A percentile compares a stretch with the other conserved stretches of the same genome.
Evolutionary conservation across 2,329 filamentous ascomycete species (phyloP).

Genomic region (Gaeumannomyces sp.): DNA sequence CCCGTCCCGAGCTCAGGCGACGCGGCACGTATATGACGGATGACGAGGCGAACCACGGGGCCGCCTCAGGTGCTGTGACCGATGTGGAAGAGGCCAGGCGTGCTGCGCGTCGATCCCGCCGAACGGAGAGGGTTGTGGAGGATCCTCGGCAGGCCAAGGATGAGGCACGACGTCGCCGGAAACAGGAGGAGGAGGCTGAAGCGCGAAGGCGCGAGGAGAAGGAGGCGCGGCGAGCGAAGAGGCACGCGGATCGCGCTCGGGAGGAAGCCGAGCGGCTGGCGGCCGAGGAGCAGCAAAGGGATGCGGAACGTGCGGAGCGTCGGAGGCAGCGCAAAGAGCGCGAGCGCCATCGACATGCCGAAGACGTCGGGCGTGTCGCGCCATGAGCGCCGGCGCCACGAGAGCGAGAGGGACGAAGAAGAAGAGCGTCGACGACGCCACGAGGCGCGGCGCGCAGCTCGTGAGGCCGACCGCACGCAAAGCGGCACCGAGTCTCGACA

Average conservation of each 20-base stretch:
- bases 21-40: constrained; percentile 46
- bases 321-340: constrained; percentile 43
- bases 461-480: constrained; percentile 32
- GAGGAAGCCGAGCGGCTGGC: constrained; percentile 43
- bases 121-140: constrained; percentile 16
- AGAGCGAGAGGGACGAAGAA: constrained; percentile 38
- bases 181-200: constrained; percentile 50
- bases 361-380: constrained; percentile 39
- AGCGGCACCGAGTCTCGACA: constrained; percentile 23
- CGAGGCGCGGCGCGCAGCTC: constrained; percentile 43
- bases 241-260: constrained; percentile 40
- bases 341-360: constrained; percentile 36
- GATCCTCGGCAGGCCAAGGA: constrained; percentile 42
- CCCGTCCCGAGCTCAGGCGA: constrained; percentile 39
- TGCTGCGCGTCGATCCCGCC: constrained; percentile 55
- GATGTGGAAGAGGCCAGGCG: constrained; percentile 58
- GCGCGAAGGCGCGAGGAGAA: constrained; percentile 50
- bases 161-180: constrained; percentile 46
- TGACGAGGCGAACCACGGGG: constrained; percentile 34
- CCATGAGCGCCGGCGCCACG: constrained; percentile 37
- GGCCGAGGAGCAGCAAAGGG: constrained; percentile 32
- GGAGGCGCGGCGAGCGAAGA: constrained; percentile 50
- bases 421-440: constrained; percentile 48
- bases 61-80: constrained; percentile 39
- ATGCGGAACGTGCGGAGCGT: constrained; percentile 43